Evolutionary conservation across 108 stramenopile species (phyloP).

Genomic region (Epipyxis sp.): DNA sequence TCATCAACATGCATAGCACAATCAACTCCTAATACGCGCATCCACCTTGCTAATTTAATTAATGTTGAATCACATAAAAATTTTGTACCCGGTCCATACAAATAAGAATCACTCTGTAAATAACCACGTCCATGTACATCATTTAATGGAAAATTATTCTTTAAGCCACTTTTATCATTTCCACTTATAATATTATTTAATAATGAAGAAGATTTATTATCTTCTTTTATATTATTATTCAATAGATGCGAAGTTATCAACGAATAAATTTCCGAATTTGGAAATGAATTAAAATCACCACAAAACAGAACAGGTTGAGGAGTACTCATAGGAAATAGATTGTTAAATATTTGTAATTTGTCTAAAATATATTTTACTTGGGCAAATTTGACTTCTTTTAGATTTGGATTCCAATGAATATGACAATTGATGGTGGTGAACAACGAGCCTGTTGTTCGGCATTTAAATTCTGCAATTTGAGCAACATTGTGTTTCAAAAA

Average conservation of each 20-base stretch:
- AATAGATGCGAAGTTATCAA: not conserved
- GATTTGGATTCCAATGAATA: constrained; percentile 3
- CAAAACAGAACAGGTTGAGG: not conserved
- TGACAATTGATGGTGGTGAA: not conserved
- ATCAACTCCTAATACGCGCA: constrained; percentile 4
- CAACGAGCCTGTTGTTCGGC: not conserved
- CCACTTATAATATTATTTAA: not conserved
- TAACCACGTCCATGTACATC: no score
- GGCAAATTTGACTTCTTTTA: constrained; percentile 7
- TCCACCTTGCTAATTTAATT: not conserved
- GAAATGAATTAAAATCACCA: constrained; percentile 12
- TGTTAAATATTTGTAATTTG: not conserved
- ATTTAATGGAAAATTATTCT: no score
- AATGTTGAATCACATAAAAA: not conserved
- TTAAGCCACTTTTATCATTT: no score
- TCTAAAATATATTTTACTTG: not conserved
- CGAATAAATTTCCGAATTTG: not conserved
- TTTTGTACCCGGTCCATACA: not conserved
- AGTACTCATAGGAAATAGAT: not conserved
- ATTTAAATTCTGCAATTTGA: not conserved
- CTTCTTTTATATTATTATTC: not conserved
- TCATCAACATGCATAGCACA: not conserved
- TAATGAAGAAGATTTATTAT: not conserved
- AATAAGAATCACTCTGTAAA: not conserved
- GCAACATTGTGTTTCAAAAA: constrained; percentile 1